A percentile compares a stretch with the other conserved stretches of the same genome.
Conservation (phyloP, 2,329 filamentous ascomycete genomes). For the Immersiporthe knoxdaviesiana region DNA sequence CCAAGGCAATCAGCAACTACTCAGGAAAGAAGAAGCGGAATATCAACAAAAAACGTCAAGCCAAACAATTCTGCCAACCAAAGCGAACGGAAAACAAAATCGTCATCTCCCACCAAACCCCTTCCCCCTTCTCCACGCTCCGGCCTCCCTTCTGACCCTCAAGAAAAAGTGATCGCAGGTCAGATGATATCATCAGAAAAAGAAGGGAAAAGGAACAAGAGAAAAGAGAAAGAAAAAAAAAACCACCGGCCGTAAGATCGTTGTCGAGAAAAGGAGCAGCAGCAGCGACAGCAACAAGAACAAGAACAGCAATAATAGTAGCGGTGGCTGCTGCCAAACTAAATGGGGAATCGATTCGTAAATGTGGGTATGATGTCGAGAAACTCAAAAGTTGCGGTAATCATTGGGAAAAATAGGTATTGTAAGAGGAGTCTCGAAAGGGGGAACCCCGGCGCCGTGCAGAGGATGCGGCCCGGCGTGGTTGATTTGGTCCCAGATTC, state of each 20-base stretch:
- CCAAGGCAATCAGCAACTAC: slow-evolving; percentile 7
- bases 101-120: slow-evolving; percentile 14
- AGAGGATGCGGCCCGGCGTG: not conserved
- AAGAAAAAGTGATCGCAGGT: slow-evolving; percentile 1
- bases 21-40: slow-evolving; percentile 17
- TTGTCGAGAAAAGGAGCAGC: not conserved
- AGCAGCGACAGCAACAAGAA: not conserved
- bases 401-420: slow-evolving; percentile 15
- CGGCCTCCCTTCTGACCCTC: not conserved
- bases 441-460: not conserved
- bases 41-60: slow-evolving; percentile 10
- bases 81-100: slow-evolving; percentile 7
- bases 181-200: slow-evolving; percentile 5
- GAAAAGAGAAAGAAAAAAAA: not conserved
- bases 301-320: slow-evolving; percentile 5
- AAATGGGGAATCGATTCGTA: slow-evolving; percentile 29
- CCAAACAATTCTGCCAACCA: not conserved
- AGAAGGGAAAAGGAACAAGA: too few species aligned
- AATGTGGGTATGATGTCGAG: slow-evolving; percentile 23
- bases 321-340: slow-evolving; percentile 18
- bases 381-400: slow-evolving; percentile 9
- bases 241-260: slow-evolving; percentile 10
- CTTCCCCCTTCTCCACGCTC: slow-evolving; percentile 16
- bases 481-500: not conserved
- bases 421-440: slow-evolving; percentile 12